These are phyloP conservation scores for Leishmania major DNA, from an alignment of 208 protist species.

Conservation along the genomic window DNA sequence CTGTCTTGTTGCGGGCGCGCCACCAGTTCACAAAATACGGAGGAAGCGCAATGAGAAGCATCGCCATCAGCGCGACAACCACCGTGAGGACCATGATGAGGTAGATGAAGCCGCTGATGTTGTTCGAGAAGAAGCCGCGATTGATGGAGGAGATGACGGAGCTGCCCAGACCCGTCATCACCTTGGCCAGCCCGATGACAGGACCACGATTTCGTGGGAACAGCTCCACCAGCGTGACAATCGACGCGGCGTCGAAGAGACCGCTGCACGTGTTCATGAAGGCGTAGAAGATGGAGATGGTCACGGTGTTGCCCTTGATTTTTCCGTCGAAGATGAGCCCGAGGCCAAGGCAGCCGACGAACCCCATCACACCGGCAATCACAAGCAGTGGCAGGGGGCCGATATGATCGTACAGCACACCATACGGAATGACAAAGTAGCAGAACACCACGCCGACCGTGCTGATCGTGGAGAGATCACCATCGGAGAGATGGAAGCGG, in stretches of 20 bases:
- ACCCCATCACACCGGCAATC: conserved; percentile 36
- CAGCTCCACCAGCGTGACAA: conserved; percentile 54
- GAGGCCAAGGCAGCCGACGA: conserved; percentile 54
- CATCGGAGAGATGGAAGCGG: conserved; percentile 50
- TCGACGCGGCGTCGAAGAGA: conserved; percentile 53
- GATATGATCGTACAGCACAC: conserved; percentile 56
- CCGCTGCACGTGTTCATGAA: conserved; percentile 64
- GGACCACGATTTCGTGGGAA: conserved; percentile 77
- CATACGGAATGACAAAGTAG: conserved; percentile 72
- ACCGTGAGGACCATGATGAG: conserved; percentile 62
- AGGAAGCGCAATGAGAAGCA: conserved; percentile 48
- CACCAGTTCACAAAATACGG: conserved; percentile 72
- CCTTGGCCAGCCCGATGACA: conserved; percentile 63
- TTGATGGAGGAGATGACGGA: conserved; percentile 68
- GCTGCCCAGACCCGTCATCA: conserved; percentile 74
- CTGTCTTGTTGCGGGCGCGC: conserved; percentile 50
- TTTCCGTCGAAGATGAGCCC: conserved; percentile 50
- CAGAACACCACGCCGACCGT: conserved; percentile 68
- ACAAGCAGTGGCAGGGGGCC: conserved; percentile 47
- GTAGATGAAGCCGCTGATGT: conserved; percentile 71
- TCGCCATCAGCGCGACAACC: conserved; percentile 29
- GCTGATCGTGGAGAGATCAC: conserved; percentile 73
- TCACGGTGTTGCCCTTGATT: conserved; percentile 51
- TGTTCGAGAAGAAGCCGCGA: conserved; percentile 47
- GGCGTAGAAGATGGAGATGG: conserved; percentile 71